Conservation (phyloP, 352 stramenopile species). For the Globisporangium nunn region DNA sequence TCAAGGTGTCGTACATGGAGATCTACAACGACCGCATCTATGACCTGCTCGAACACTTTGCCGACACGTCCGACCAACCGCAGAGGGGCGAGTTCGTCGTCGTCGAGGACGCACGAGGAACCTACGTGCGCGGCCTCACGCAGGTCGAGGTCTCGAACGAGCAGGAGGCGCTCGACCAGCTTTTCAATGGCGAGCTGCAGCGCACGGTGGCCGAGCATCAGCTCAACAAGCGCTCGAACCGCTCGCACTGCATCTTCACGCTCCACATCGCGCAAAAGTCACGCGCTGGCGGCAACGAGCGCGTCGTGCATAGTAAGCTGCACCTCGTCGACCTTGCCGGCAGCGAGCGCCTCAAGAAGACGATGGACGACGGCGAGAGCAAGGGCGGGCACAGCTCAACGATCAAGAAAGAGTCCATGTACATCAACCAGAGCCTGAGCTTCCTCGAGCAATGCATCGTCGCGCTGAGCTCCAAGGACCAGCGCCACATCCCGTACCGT, state of each 20-base stretch:
- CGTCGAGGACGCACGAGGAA: conserved; percentile 74
- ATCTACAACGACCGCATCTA: conserved; percentile 96
- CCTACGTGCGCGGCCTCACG: conserved; percentile 84
- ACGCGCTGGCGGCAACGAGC: conserved; percentile 55
- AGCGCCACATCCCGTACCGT: conserved; percentile 87
- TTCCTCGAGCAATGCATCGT: conserved; percentile 95
- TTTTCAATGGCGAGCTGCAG: conserved; percentile 89
- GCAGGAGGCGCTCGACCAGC: conserved; percentile 86
- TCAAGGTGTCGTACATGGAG: conserved; percentile 92
- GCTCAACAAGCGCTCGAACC: conserved; percentile 92
- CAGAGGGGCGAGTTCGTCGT: conserved; percentile 64
- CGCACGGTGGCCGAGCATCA: conserved; percentile 92
- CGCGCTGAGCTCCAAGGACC: conserved; percentile 64
- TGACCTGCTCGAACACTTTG: conserved; percentile 68
- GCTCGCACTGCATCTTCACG: conserved; percentile 92
- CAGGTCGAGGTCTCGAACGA: conserved; percentile 73
- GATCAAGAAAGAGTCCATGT: conserved; percentile 95
- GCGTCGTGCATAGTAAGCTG: conserved; percentile 85
- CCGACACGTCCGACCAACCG: conserved; percentile 10
- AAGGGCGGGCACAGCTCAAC: conserved; percentile 28
- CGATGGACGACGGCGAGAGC: conserved; percentile 51
- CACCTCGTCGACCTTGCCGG: conserved; percentile 94
- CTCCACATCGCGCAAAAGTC: conserved; percentile 89
- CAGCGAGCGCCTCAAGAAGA: conserved; percentile 93
- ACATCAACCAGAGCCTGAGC: conserved; percentile 96